Evolutionary conservation across 2,329 filamentous ascomycete genomes (phyloP).

Genomic region (Xylariales sp.): DNA sequence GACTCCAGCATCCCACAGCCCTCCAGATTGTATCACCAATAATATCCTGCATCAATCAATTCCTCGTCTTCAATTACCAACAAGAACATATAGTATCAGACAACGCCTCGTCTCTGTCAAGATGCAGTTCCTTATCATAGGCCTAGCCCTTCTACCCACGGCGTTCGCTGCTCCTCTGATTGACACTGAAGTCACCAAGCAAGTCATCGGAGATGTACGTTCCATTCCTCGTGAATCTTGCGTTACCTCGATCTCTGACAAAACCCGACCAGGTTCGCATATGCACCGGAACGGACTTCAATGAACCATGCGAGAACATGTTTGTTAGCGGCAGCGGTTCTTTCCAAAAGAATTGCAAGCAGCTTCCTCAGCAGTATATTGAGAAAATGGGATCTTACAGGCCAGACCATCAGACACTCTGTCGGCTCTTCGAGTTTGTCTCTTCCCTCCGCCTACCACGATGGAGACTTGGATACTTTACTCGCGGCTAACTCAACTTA

Average conservation of each 20-base stretch:
- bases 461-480: too few species aligned
- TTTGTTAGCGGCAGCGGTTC: not conserved
- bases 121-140: constrained; percentile 3
- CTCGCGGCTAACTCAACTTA: too few species aligned
- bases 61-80: too few species aligned
- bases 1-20: too few species aligned
- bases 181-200: not conserved
- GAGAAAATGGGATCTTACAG: not conserved
- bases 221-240: too few species aligned
- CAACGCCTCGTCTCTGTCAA: too few species aligned
- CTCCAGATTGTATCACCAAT: too few species aligned
- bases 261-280: not conserved
- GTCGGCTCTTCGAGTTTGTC: not conserved
- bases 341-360: not conserved
- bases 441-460: not conserved
- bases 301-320: not conserved
- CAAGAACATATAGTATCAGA: too few species aligned
- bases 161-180: not conserved
- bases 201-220: not conserved
- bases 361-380: not conserved
- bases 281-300: not conserved
- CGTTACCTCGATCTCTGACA: too few species aligned
- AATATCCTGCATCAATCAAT: too few species aligned
- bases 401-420: not conserved
- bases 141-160: not conserved